Percentiles rank a stretch among this genome's conserved stretches.
phyloP scores from a whole-genome alignment of 2,329 filamentous ascomycete species.

The Scolecobasidium constrictum region DNA sequence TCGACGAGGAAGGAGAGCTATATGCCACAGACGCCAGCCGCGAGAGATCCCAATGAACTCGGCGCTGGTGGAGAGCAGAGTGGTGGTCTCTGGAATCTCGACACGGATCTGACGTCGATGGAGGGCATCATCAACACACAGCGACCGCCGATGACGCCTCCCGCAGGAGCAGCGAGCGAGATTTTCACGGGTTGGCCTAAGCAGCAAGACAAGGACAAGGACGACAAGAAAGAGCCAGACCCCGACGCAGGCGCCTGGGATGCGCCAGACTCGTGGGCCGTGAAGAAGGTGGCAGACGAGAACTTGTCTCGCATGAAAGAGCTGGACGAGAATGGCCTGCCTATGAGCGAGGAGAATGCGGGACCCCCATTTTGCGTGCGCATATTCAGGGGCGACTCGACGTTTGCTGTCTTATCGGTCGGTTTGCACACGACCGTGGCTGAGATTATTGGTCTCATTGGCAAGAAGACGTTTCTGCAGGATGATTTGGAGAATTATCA shows the following conservation, averaged over 20 bases:
- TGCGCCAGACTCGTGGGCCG: slow-evolving; percentile 93
- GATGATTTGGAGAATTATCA: slow-evolving; percentile 91
- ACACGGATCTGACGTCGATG: slow-evolving; percentile 85
- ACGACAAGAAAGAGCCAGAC: slow-evolving; percentile 22
- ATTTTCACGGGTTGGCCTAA: slow-evolving; percentile 10
- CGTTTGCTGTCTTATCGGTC: slow-evolving; percentile 85
- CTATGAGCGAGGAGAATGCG: slow-evolving; percentile 64
- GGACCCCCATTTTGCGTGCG: slow-evolving; percentile 78
- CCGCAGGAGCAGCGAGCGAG: slow-evolving; percentile 18
- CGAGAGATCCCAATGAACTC: slow-evolving; percentile 35
- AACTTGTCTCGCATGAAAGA: slow-evolving; percentile 47
- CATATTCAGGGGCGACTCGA: slow-evolving; percentile 86
- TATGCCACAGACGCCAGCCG: slow-evolving; percentile 17
- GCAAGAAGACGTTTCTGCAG: slow-evolving; percentile 87
- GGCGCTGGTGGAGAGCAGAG: slow-evolving; percentile 34
- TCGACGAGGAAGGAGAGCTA: slow-evolving; percentile 17
- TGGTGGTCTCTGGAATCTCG: slow-evolving; percentile 61
- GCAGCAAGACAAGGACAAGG: slow-evolving; percentile 14
- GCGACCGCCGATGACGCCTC: slow-evolving; percentile 58
- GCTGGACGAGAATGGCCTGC: slow-evolving; percentile 55
- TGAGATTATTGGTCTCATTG: slow-evolving; percentile 80
- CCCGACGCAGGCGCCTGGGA: slow-evolving; percentile 59
- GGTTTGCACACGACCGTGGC: slow-evolving; percentile 71
- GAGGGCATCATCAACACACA: slow-evolving; percentile 65
- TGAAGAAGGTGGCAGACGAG: slow-evolving; percentile 61